Conservation (phyloP, 805 yeast species). For the Spathaspora hagerdaliae region DNA sequence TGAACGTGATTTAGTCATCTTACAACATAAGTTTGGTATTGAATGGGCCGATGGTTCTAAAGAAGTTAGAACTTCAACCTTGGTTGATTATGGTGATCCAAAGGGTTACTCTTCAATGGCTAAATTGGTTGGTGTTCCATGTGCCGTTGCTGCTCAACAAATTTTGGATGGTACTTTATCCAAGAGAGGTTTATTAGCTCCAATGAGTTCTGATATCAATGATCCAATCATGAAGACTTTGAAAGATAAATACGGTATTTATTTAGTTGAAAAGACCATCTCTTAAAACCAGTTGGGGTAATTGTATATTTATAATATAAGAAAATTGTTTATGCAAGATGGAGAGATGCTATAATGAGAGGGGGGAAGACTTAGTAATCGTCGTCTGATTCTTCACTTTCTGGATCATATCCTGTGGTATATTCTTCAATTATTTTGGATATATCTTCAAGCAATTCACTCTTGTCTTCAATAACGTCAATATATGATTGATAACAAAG, state of each 20-base stretch:
- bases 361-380: background rate
- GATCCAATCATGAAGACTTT: conserved; percentile 87
- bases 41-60: conserved; percentile 91
- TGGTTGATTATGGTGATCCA: conserved; percentile 89
- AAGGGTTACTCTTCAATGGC: conserved; percentile 97
- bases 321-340: background rate
- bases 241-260: conserved; percentile 86
- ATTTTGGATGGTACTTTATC: conserved; percentile 76
- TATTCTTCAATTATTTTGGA: conserved; percentile 29
- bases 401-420: conserved; percentile 25
- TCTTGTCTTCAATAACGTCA: conserved; percentile 28
- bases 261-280: conserved; percentile 81
- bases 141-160: conserved; percentile 90
- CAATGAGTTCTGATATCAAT: conserved; percentile 85
- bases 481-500: conserved; percentile 5
- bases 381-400: conserved; percentile 19
- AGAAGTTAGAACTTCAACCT: conserved; percentile 92
- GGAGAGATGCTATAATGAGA: background rate
- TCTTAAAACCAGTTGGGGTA: conserved; percentile 13
- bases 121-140: conserved; percentile 95
- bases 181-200: conserved; percentile 82
- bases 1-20: conserved; percentile 91
- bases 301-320: background rate
- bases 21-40: conserved; percentile 97
- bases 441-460: conserved; percentile 32